Base-by-base conservation (phyloP, 1,284 basidiomycete species). In the Tilletia caries region DNA sequence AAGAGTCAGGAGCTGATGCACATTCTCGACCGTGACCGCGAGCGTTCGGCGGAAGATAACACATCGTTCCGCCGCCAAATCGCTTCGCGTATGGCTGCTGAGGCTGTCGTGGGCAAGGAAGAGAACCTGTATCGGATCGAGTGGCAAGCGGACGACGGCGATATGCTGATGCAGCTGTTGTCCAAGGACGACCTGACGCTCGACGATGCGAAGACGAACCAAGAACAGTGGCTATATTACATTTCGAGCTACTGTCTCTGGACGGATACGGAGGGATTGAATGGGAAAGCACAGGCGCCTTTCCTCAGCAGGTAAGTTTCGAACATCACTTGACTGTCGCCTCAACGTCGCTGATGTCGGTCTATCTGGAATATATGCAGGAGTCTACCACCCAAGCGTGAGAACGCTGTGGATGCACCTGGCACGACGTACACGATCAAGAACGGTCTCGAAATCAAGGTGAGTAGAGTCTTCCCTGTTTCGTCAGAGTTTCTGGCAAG, bases 121-220 rank as follows among this genome's bases (percentile, higher is more conserved):
- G 95, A 98, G 83, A 93, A 92, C 81, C 85, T 97, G 20, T 98
- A 92, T 86, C 88, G 92, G 25, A 88, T 97, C 62, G 93, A 95
- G 84, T 96, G 93, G 91, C 92, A 93, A 32, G 29, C 29, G 13
- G 1, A 15, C 33, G 86, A 87, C 12, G 90, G 90, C 75, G 88
- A 87, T 15, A 87, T 95, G 81, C 91, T 91, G 0, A 86, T 96
- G 67, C 93, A 96, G 83, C 85, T 98, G 37, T 87, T 97, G 32
- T 91, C 91, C 23, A 92, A 92, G 80, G 93, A 95, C 74, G 95
- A 97, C 80, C 87, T 90, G 2, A 91, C 89, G 65, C 88, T 91
- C 46, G 70, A 71, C 34, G 92, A 96, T 76, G 92, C 95, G 78
- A 89, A 91, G 0, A 91, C 91, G 82, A 91, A 90, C 20, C 91